Evolutionary conservation across 2,329 filamentous ascomycete species (phyloP).

Genomic region (Pyricularia sp.): DNA sequence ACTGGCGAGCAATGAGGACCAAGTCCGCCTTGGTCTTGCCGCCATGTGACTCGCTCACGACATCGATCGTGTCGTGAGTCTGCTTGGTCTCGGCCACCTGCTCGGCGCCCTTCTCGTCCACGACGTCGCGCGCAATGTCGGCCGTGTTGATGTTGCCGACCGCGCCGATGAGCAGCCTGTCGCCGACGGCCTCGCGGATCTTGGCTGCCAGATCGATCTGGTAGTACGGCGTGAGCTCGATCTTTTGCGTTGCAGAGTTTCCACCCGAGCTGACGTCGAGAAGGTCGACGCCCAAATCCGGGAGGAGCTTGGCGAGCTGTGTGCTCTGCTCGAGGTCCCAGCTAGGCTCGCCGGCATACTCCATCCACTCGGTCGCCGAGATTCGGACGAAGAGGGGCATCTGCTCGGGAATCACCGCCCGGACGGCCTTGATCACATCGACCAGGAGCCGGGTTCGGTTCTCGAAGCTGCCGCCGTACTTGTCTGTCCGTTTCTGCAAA

Average conservation of each 20-base stretch:
- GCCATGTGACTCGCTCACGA: constrained; percentile 27
- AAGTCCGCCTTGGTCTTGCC: constrained; percentile 49
- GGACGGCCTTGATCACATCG: constrained; percentile 42
- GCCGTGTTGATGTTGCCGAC: constrained; percentile 68
- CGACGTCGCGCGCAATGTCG: constrained; percentile 52
- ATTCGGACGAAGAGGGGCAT: constrained; percentile 51
- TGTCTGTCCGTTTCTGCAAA: constrained; percentile 44
- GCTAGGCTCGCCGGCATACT: constrained; percentile 30
- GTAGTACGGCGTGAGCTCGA: constrained; percentile 55
- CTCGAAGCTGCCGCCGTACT: constrained; percentile 56
- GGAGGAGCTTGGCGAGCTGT: constrained; percentile 59
- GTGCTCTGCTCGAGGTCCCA: constrained; percentile 67
- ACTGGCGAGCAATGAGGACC: constrained; percentile 65
- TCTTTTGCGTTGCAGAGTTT: constrained; percentile 52
- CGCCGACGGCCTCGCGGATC: constrained; percentile 57
- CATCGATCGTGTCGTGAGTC: constrained; percentile 28
- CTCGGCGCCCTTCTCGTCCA: constrained; percentile 31
- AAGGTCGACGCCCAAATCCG: constrained; percentile 67
- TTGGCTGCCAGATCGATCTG: constrained; percentile 65
- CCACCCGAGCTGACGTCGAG: constrained; percentile 76
- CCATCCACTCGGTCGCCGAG: constrained; percentile 56
- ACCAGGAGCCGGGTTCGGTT: constrained; percentile 55
- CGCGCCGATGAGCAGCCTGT: constrained; percentile 54
- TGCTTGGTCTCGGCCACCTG: constrained; percentile 25
- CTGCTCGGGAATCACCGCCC: constrained; percentile 39